A percentile compares a stretch with the other conserved stretches of the same genome.
phyloP scores from a whole-genome alignment of 495 filamentous ascomycete species.

The Cudoniella acicularis region DNA sequence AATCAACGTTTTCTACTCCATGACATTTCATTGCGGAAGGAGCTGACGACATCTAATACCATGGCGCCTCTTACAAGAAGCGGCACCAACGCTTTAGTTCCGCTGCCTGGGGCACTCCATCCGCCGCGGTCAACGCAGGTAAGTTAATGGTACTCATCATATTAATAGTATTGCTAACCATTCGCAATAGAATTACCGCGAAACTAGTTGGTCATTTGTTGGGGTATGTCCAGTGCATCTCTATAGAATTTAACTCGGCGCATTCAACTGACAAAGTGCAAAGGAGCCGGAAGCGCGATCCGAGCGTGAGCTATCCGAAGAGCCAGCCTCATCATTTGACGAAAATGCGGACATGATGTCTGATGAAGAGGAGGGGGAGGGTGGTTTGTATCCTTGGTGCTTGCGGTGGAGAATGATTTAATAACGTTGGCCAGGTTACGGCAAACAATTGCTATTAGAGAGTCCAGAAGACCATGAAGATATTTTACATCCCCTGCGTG shows the following conservation, averaged over 20 bases:
- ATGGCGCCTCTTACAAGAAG: conserved; percentile 26
- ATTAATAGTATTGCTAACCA: neutral
- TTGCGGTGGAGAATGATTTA: neutral
- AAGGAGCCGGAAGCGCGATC: conserved; percentile 17
- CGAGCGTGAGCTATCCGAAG: conserved; percentile 21
- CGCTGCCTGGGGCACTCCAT: neutral
- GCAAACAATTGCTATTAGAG: conserved; percentile 11
- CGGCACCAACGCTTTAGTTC: neutral
- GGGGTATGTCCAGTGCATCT: conserved; percentile 7
- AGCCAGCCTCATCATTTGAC: conserved; percentile 24
- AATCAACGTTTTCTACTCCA: neutral
- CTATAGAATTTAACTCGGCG: neutral
- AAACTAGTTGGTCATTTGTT: conserved; percentile 25
- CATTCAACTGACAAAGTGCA: neutral
- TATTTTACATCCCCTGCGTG: conserved; percentile 28
- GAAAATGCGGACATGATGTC: conserved; percentile 19
- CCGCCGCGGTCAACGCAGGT: neutral
- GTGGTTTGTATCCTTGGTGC: conserved; percentile 3
- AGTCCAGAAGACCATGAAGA: conserved; percentile 23
- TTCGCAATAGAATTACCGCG: conserved; percentile 18
- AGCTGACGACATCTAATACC: neutral
- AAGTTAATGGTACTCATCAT: neutral
- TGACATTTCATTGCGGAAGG: too few species aligned
- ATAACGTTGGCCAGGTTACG: conserved; percentile 9
- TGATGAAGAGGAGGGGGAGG: conserved; percentile 10